Percentiles rank a stretch among this genome's conserved stretches.
Evolutionary conservation across 2,329 filamentous ascomycete species (phyloP).

Genomic region (Microcyclosporella mali): DNA sequence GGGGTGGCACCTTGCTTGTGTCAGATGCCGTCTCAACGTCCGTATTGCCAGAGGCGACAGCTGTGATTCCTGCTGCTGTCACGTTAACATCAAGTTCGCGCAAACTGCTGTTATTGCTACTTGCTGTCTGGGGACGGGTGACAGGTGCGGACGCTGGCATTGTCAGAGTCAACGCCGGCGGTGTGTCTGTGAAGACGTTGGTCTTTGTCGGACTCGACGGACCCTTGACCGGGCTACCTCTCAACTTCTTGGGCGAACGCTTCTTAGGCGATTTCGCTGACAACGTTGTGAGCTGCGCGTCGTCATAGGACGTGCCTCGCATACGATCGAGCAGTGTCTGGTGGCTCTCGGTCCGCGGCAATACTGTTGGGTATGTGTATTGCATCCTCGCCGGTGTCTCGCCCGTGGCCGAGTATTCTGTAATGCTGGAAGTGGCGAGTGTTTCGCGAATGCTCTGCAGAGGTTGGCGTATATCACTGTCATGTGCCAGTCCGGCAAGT

Average conservation of each 20-base stretch:
- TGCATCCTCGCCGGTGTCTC: constrained; percentile 73
- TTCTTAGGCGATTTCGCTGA: constrained; percentile 27
- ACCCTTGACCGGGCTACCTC: constrained; percentile 25
- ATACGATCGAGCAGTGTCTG: constrained; percentile 51
- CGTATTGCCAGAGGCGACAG: constrained; percentile 18
- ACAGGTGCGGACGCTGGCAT: constrained; percentile 21
- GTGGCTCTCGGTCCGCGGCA: constrained; percentile 69
- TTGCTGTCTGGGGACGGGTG: constrained; percentile 24
- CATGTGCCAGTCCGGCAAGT: constrained; percentile 53
- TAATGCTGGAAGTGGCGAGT: constrained; percentile 59
- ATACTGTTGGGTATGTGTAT: constrained; percentile 71
- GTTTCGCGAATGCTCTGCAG: constrained; percentile 64
- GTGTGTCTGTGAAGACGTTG: constrained; percentile 30
- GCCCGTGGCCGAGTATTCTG: constrained; percentile 80
- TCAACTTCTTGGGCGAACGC: constrained; percentile 22
- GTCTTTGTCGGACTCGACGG: constrained; percentile 28
- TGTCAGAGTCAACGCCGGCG: constrained; percentile 18
- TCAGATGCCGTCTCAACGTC: constrained; percentile 26
- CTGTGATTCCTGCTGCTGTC: constrained; percentile 22
- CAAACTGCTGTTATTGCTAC: constrained; percentile 30
- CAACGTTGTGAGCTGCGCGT: constrained; percentile 21
- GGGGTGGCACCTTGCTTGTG: constrained; percentile 22
- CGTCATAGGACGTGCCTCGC: constrained; percentile 34
- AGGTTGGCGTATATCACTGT: constrained; percentile 58
- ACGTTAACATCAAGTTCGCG: constrained; percentile 46